Conservation (phyloP, 208 protist species). For the Phytomonas sp. region DNA sequence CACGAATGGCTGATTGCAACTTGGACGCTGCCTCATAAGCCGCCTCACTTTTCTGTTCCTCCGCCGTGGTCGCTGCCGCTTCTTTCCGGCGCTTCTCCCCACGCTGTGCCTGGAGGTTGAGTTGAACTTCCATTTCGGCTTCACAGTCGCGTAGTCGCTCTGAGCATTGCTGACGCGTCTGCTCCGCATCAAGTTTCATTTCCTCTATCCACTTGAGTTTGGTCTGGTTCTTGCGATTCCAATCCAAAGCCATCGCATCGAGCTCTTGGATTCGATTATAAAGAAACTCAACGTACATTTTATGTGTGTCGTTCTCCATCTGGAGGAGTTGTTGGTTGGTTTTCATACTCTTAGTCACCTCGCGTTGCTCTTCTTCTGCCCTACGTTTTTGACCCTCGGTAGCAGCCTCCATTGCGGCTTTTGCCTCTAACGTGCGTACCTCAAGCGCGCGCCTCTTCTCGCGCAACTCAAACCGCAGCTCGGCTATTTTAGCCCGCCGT, state of each 20-base stretch:
- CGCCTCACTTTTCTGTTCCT: slow-evolving; percentile 27
- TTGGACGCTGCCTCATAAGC: slow-evolving; percentile 69
- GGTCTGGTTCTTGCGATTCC: slow-evolving; percentile 69
- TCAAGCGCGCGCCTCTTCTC: slow-evolving; percentile 53
- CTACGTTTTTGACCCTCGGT: slow-evolving; percentile 58
- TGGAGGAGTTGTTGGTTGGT: slow-evolving; percentile 25
- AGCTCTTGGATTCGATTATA: slow-evolving; percentile 54
- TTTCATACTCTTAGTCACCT: slow-evolving; percentile 29
- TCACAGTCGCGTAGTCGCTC: slow-evolving; percentile 57
- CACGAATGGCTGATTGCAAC: slow-evolving; percentile 73
- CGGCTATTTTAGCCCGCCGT: slow-evolving; percentile 41
- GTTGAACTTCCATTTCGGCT: slow-evolving; percentile 38
- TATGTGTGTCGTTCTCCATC: slow-evolving; percentile 44
- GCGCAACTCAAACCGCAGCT: slow-evolving; percentile 59
- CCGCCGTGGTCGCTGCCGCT: slow-evolving; percentile 22
- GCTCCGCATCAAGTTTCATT: slow-evolving; percentile 73
- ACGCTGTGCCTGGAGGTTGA: slow-evolving; percentile 43
- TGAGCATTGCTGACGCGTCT: slow-evolving; percentile 63
- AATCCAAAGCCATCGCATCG: slow-evolving; percentile 59
- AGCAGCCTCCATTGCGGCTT: slow-evolving; percentile 47
- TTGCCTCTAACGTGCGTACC: slow-evolving; percentile 63
- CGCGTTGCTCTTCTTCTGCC: slow-evolving; percentile 34
- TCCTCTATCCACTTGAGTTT: slow-evolving; percentile 71
- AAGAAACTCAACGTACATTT: slow-evolving; percentile 60
- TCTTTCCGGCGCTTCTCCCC: slow-evolving; percentile 24